Base-by-base conservation (phyloP, 495 filamentous ascomycete genomes). In the Podospora bellae-mahoneyi region DNA sequence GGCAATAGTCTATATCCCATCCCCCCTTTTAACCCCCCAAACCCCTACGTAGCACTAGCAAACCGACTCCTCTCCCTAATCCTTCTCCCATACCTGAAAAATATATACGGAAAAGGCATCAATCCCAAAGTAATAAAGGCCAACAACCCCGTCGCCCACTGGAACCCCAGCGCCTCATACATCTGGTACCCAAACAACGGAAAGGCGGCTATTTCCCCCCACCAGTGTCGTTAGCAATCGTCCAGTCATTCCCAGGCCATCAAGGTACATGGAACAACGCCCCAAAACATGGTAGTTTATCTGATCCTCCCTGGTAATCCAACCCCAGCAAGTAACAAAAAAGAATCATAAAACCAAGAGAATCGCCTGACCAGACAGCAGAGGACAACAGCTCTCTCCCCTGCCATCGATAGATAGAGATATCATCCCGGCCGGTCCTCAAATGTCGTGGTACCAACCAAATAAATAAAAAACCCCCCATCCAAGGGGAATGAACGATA, bases 101-200 rank as follows among this genome's bases (percentile, higher is more conserved):
- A 91, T 18, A 91, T 68, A 70, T 89, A 91, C 69, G 89, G 89
- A 61, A 91, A 90, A 23, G 90, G 91, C 71, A 86, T 76, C 85
- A 92, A 88, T 61, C 78, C 79, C 34, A 92, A 75, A 3, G 89
- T 89, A n/a, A 92, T 73, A 72, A 92, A 90, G 5, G 83, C 90
- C 26, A 92, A 75, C 53, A 92, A 76, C 3, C 84, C 86, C 2
- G 88, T 88, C 13, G 89, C 91, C 91, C 91, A 92, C 70, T 92
- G 88, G 67, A 84, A 89, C 15, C 88, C 89, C 13, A 92, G 80
- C 19, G 79, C 83, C 39, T 88, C 76, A 70, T 92, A 93, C 84
- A 92, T 80, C 65, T 84, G 82, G 55, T 74, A 77, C 2, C 82
- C 82, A 62, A 84, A 84, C 6, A 84, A 75, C 23, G 82, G 82